Evolutionary conservation across 352 stramenopile species (phyloP), one percentile per base, ranked within the genome.

Genomic region (Peronospora belbahrii): DNA sequence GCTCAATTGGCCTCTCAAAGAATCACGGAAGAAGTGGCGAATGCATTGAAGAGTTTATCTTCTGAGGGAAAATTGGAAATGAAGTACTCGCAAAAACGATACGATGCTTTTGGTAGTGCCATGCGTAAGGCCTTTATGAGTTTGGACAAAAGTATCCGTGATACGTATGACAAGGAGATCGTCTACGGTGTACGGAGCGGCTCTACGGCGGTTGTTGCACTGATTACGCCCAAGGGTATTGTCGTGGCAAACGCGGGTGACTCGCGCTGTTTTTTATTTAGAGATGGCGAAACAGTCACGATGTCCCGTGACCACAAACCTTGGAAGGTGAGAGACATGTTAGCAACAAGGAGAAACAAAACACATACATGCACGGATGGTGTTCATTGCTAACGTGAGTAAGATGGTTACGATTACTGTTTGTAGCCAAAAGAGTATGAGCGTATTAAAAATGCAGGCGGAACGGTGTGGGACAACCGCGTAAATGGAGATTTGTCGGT

Each of bases 281-380:
- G 83, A 44, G 42, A 63, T 15, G 57, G 59, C 10, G 44, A 42
- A 6, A 78, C 66, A 0, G 62, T 91, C 14, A 70, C 80, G 20
- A 88, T 95, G 68, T 94, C 82, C 15, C 85, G 74, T 35, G 89
- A 97, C 60, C 89, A 96, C 71, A 97, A 97, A 54, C 88, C 88
- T 15, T 83, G 85, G 49, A 94, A 96, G 48, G 78, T 87, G 56
- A 20, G 64, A 46, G 30, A 17, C 2, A n/a, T 10, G 4, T 23
- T 14, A 70, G 67, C 49, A 52, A 56, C 52, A 34, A 53, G n/a
- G 4, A 48, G 55, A 6, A 48, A 42, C 15, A 28, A 20, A 15
- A 35, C 18, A 11, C 24, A 28, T 9, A 9, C 4, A n/a, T n/a
- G n/a, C 6, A 27, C 11, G 8, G 6, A 11, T 28, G 24, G 6